These are phyloP conservation scores for Aschersonia sp. DNA, from an alignment of 2,329 filamentous ascomycete genomes.

Conservation along the genomic window DNA sequence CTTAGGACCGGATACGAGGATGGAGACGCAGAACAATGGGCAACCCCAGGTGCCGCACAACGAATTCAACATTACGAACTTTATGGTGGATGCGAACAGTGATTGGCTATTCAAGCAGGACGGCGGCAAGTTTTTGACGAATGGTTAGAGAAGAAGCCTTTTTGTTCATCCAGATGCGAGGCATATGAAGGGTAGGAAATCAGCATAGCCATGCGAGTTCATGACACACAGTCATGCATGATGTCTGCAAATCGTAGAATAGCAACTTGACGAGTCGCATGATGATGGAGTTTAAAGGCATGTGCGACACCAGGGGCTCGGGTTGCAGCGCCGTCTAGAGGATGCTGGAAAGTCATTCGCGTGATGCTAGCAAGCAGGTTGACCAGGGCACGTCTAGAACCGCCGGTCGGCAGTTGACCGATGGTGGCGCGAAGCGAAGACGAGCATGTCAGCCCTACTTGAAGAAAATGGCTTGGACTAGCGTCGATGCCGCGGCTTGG, in stretches of 20 bases:
- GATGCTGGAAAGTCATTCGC: no score
- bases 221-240: no score
- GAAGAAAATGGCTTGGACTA: background rate
- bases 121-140: constrained; percentile 13
- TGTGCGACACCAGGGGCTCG: no score
- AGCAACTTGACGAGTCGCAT: no score
- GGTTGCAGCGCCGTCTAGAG: no score
- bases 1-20: constrained; percentile 9
- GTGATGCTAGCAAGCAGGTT: no score
- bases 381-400: no score
- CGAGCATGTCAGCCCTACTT: background rate
- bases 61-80: constrained; percentile 67
- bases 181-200: no score
- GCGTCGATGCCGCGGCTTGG: no score
- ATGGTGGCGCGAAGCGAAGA: background rate
- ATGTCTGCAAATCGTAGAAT: no score
- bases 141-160: background rate
- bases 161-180: background rate
- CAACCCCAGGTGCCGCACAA: constrained; percentile 25
- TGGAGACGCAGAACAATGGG: constrained; percentile 14
- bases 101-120: constrained; percentile 52
- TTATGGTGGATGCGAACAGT: constrained; percentile 58
- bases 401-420: background rate
- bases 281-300: no score
- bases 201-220: no score